phyloP scores from a whole-genome alignment of 306 rosid genomes.

The Myrica gale region DNA sequence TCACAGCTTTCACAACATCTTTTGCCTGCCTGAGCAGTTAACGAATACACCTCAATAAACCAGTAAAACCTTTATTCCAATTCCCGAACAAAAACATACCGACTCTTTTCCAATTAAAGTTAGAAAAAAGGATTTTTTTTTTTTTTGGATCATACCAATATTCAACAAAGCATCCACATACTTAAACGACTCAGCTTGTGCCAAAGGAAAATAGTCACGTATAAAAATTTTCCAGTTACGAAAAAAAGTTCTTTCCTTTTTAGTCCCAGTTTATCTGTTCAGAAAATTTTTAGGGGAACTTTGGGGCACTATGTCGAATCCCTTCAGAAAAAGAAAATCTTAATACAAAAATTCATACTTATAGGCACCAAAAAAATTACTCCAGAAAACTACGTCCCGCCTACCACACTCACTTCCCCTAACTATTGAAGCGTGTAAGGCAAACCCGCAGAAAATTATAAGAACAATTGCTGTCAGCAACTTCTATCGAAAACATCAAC shows the following conservation, averaged over 20 bases:
- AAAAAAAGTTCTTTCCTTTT: neutral
- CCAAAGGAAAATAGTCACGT: neutral
- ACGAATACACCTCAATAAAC: constrained; percentile 29
- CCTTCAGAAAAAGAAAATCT: neutral
- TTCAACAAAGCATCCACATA: neutral
- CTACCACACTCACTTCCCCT: neutral
- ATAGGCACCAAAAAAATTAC: neutral
- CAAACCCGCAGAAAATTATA: neutral
- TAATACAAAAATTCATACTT: neutral
- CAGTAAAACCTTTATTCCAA: neutral
- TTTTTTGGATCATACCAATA: neutral
- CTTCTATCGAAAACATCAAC: neutral
- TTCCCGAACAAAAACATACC: constrained; percentile 7
- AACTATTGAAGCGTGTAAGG: neutral
- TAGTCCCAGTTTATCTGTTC: neutral
- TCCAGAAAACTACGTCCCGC: neutral
- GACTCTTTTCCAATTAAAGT: neutral
- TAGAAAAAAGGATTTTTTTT: no score
- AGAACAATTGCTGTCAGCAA: neutral
- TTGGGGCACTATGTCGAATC: neutral
- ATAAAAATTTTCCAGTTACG: neutral
- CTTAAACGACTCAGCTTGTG: neutral
- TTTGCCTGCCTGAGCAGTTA: constrained; percentile 81
- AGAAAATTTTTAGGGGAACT: neutral
- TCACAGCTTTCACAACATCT: constrained; percentile 93